Evolutionary conservation across 768 basidiomycete genomes (phyloP), one percentile per base, ranked within the genome.

Genomic region (Cystofilobasidium capitatum): DNA sequence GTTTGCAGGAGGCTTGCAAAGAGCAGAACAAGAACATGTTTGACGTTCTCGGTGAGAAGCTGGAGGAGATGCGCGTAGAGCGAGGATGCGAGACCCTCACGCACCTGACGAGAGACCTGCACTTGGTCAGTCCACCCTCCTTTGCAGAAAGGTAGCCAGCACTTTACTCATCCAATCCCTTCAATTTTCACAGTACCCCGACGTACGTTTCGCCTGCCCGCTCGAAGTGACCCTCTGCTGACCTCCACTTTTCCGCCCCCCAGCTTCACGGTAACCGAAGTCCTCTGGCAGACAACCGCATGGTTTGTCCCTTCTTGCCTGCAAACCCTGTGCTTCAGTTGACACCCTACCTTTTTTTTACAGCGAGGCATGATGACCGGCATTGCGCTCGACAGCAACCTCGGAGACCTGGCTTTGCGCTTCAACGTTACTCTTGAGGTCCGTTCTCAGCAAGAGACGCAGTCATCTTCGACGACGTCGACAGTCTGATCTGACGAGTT

Each of bases 231-330:
- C 40, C 40, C 40, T 42, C 12, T 51, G 10, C 12, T 13, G 49
- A 8, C 20, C 51, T 35, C 49, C 24, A 29, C 63, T 37, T 40
- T 17, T 12, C 31, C 39, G 4, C 24, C 16, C 12, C 26, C n/a
- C 36, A 66, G 58, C 24, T 47, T 42, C 57, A 29, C 77, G 92
- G 94, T 44, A 99, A 99, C 77, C 83, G 96, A 69, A 97, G 93
- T 0, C 96, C 96, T 1, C 85, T 98, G 54, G 94, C 94, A 2
- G 96, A 99, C 76, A 82, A 89, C n/a, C 85, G 83, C 62, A 96
- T 68, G 66, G 40, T 62, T 1, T n/a, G 8, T 8, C 7, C 51
- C 12, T 49, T 54, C n/a, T 20, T 10, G 12, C 35, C 29, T 5
- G 17, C 45, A 12, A 22, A 24, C 22, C 45, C n/a, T 26, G 14